Evolutionary conservation across 305 asterid species (phyloP), one percentile per base, ranked within the genome.

Genomic region (Rubia tinctorum): DNA sequence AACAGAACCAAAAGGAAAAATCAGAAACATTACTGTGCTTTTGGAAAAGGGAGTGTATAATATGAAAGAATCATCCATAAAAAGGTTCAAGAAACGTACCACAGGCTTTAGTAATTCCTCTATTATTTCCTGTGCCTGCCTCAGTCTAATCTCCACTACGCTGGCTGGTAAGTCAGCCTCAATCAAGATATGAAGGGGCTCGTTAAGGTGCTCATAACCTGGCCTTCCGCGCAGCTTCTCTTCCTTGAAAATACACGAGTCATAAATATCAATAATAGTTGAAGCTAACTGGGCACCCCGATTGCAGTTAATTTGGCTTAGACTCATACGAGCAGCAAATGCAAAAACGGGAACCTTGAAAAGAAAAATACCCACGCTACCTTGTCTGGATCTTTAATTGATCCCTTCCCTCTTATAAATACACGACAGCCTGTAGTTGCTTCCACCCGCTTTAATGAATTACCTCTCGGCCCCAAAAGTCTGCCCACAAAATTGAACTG

Each of bases 401-500:
- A 95, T 62, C 99, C 98, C 77, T 88, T 90, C 77, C 99, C 99
- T 87, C 98, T 88, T 71, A 95, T 95, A 83, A 75, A 95, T 49
- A 95, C 99, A 60, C 99, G 98, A 75, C 99, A 95, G n/a, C 99
- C 98, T 44, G 98, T 90, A 55, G 96, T 90, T 76, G 86, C 95
- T 84, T 95, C 99, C 75, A 95, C 99, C 76, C 97, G 85, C 75
- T 95, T 95, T 86, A 90, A 80, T 51, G 99, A 95, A 86, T 95
- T 95, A 43, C 98, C 99, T 80, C 98, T 87, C 74, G 99, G 97
- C 23, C 98, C 99, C 89, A 95, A 79, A 74, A 95, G 98, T 49
- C 99, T 91, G 59, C 99, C 99, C 40, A 95, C 98, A 80, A 95
- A 95, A 86, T 95, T 95, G 92, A 95, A 95, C 98, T 95, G 73